Evolutionary conservation across 768 basidiomycete genomes (phyloP), one percentile per base, ranked within the genome.

Genomic region (Cyclocybe cylindracea): DNA sequence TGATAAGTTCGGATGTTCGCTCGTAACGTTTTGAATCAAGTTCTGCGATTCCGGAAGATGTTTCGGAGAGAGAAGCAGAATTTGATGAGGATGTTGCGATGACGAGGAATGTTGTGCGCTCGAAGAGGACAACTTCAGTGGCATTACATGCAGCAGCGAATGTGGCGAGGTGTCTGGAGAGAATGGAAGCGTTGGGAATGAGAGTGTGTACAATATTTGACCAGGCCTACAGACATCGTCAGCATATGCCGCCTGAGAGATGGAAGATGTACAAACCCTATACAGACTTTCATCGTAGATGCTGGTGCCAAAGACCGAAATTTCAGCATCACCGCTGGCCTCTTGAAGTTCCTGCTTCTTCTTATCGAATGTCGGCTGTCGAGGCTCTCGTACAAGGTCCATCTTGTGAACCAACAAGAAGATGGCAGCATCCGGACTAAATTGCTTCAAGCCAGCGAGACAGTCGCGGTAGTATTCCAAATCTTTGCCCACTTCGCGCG

Each of bases 201-300:
- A 99, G 79, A 11, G 93, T 94, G 64, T 97, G 93, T 11, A 99
- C 94, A 53, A 99, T 96, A 57, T 86, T 87, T 14, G 97, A 98
- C 97, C 97, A 98, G 14, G 97, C 97, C 96, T 98, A 18, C 10
- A 42, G 39, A 35, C 52, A 44, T 11, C 40, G 51, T 44, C 24
- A 34, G 43, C 39, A 53, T 54, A 49, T 16, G 39, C 42, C 33
- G 33, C 46, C 46, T 51, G 35, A 44, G 50, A 49, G 43, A 44
- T 13, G 53, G 51, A 41, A 33, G 18, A 24, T 37, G 40, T 52
- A 56, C 72, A 47, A 45, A 87, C 95, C 80, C 89, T 94, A 78
- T 98, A 99, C 43, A 99, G 73, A 59, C 89, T 94, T 70, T 99
- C 96, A 66, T 99, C 94, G 70, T 94, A 97, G 58, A 99, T 99